Conservation (phyloP, 805 yeast genomes). For the Candida krabiensis region DNA sequence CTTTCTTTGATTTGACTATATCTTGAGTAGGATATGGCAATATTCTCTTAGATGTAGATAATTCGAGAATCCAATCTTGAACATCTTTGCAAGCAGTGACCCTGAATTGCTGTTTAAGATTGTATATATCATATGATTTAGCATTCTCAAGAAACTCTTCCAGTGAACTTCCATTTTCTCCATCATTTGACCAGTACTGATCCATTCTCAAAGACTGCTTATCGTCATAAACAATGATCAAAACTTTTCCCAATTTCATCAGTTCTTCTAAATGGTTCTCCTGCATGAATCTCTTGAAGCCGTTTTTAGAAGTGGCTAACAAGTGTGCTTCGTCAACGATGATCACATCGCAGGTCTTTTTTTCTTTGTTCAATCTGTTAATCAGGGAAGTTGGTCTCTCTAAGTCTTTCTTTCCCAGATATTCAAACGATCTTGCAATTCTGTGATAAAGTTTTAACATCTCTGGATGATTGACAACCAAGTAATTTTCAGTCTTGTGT, state of each 20-base stretch:
- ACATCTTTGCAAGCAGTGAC: slow-evolving; percentile 41
- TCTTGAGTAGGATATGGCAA: slow-evolving; percentile 33
- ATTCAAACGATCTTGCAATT: slow-evolving; percentile 37
- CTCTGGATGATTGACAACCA: slow-evolving; percentile 49
- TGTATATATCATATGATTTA: slow-evolving; percentile 18
- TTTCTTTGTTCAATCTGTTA: slow-evolving; percentile 33
- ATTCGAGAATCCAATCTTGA: slow-evolving; percentile 38
- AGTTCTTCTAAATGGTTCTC: slow-evolving; percentile 44
- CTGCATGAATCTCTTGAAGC: slow-evolving; percentile 44
- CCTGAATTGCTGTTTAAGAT: slow-evolving; percentile 41
- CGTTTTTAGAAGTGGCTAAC: slow-evolving; percentile 43
- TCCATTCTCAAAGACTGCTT: slow-evolving; percentile 48
- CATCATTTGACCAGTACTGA: slow-evolving; percentile 38
- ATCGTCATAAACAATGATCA: slow-evolving; percentile 45
- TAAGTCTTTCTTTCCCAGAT: slow-evolving; percentile 37
- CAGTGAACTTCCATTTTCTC: slow-evolving; percentile 38
- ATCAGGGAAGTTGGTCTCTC: slow-evolving; percentile 48
- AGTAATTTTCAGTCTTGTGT: slow-evolving; percentile 34
- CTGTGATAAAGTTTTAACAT: slow-evolving; percentile 45
- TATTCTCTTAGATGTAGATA: slow-evolving; percentile 36
- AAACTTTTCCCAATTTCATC: slow-evolving; percentile 37
- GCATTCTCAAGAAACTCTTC: slow-evolving; percentile 10
- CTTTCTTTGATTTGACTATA: slow-evolving; percentile 2
- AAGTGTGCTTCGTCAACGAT: slow-evolving; percentile 49
- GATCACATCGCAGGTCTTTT: slow-evolving; percentile 35